Evolutionary conservation across 352 stramenopile species (phyloP), one percentile per base, ranked within the genome.

Genomic region (Phytophthora quininea): DNA sequence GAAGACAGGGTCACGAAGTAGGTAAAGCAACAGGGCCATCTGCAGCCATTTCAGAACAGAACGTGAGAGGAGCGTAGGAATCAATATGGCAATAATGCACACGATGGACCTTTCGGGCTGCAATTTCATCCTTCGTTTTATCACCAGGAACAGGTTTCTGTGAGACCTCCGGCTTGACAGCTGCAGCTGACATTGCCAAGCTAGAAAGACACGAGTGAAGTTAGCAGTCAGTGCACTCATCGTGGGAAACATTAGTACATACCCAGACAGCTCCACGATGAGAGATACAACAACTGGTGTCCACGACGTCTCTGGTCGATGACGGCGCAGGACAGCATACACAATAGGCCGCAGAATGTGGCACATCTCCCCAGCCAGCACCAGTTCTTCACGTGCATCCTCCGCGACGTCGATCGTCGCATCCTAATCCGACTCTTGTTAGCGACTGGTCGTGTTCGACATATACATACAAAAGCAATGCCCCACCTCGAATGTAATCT

Each of bases 1-100:
- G 55, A 89, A 96, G 37, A 94, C 70, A 6, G 88, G 88, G 50
- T 96, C 87, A 49, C 88, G 86, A 29, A 96, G 82, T 62, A 96
- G 74, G 57, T 96, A 96, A 6, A 96, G 75, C 33, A 96, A 73
- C 42, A 96, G 71, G 47, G 80, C 80, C 84, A 94, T 92, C 88
- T 95, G 63, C 14, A 69, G n/a, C 15, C 61, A 9, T 30, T 19
- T 54, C 27, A 62, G 47, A 50, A 29, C 10, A 15, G 32, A 6
- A 45, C n/a, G 54, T 38, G 19, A 24, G 19, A 52, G 24, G 29
- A 45, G 27, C n/a, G 46, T 11, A 7, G 35, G 10, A 42, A 52
- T 57, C 3, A 27, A 50, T 32, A 29, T n/a, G 42, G 29, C 8
- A 12, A 54, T 42, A 51, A 62, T 38, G 32, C 46, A 31, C 19